Evolutionary conservation across 257 asterid genomes (phyloP), one percentile per base, ranked within the genome.

Genomic region (Nicotiana benthamiana): DNA sequence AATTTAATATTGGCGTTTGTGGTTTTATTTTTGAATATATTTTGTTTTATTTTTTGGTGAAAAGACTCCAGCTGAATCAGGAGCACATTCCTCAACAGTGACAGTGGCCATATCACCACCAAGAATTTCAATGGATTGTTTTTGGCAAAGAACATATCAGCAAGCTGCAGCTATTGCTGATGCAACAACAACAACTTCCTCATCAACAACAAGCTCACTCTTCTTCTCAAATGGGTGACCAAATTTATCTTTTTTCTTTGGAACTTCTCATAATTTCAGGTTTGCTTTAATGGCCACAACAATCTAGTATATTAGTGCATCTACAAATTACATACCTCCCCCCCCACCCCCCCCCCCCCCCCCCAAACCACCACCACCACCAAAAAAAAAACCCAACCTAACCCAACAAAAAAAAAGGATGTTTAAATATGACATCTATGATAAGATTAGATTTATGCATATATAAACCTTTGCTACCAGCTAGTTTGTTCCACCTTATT

Each of bases 1-100:
- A 76, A 27, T 9, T 9, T 18, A 22, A 1, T 6, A 24, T 51
- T 48, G 15, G 32, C 13, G 34, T 48, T 6, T 22, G 8, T 18
- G 27, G 24, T 6, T 8, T 43, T 48, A 1, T 74, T 22, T 10
- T 53, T 24, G 28, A 26, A 9, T 15, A 16, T 26, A 54, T 32
- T 26, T 60, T 18, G 9, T 16, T 59, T 66, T 10, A 13, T 34
- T 5, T 30, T 17, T 9, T 18, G 22, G 65, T 20, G 28, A 85
- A 88, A 96, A 93, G 86, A 92, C 97, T 9, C 97, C 96, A 18
- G 90, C 92, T n/a, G 97, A 92, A 60, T 92, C 97, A 0, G 95
- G 92, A 79, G 91, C 83, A 1, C 90, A 88, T 66, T 88, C 97
- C 0, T 92, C 98, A 7, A 86, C 95, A 0, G 95, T 95, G 76